A percentile compares a stretch with the other conserved stretches of the same genome.
These are phyloP conservation scores for Phanerodontia chrysosporium DNA, from an alignment of 768 basidiomycete genomes.

Conservation along the genomic window DNA sequence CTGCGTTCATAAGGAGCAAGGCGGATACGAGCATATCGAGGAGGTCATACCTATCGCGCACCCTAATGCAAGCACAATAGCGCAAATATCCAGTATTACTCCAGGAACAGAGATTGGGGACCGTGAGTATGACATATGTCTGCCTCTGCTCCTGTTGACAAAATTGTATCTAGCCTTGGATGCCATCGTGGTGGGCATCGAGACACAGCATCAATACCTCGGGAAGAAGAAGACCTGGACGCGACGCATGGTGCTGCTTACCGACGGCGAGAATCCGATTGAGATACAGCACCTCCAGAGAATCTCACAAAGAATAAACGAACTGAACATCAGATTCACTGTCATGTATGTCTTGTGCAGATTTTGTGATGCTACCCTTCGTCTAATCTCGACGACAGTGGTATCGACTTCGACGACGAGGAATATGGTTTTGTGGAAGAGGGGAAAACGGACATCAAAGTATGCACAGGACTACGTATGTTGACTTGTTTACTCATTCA, in stretches of 20 bases:
- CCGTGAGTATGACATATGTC: constrained; percentile 40
- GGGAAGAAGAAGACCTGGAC: constrained; percentile 80
- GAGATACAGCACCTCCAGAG: constrained; percentile 74
- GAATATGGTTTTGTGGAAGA: constrained; percentile 58
- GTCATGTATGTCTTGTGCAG: constrained; percentile 55
- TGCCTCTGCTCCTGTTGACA: not conserved
- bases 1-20: constrained; percentile 51
- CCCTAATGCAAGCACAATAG: constrained; percentile 62
- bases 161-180: constrained; percentile 65
- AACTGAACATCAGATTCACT: constrained; percentile 51
- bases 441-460: constrained; percentile 72
- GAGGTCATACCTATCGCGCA: constrained; percentile 68
- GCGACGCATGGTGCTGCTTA: constrained; percentile 76
- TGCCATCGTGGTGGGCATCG: constrained; percentile 80
- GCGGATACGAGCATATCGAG: constrained; percentile 69
- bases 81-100: constrained; percentile 56
- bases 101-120: constrained; percentile 60
- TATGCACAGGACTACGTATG: constrained; percentile 25
- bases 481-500: not conserved
- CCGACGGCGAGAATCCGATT: constrained; percentile 77
- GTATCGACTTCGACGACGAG: constrained; percentile 84
- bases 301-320: constrained; percentile 61
- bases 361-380: not conserved
- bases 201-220: constrained; percentile 70
- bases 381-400: constrained; percentile 41